These are phyloP conservation scores for Bryum argenteum DNA, from an alignment of 225 moss, liverwort and hornwort species.

Conservation along the genomic window DNA sequence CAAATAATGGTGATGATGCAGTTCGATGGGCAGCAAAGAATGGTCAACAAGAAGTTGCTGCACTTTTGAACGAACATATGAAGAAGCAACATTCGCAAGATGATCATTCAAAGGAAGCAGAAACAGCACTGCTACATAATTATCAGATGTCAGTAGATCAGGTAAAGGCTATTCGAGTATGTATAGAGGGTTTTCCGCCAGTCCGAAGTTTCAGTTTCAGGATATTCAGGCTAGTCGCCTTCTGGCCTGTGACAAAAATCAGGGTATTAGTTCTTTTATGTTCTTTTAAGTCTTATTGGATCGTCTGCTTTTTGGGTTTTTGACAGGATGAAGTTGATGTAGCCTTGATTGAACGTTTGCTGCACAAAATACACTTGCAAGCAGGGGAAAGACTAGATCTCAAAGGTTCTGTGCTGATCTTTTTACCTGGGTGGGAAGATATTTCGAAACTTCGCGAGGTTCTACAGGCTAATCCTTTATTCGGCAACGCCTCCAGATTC, in stretches of 20 bases:
- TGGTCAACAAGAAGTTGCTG: conserved; percentile 68
- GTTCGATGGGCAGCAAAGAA: conserved; percentile 75
- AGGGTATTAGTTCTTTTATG: conserved; percentile 10
- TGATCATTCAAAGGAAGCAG: conserved; percentile 39
- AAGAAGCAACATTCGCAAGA: conserved; percentile 54
- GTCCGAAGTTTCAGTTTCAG: not conserved
- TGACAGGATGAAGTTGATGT: conserved; percentile 89
- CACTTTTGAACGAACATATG: conserved; percentile 47
- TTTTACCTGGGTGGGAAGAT: conserved; percentile 99
- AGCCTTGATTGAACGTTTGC: conserved; percentile 78
- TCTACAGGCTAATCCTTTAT: conserved; percentile 66
- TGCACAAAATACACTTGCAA: conserved; percentile 52
- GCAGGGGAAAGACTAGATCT: conserved; percentile 45
- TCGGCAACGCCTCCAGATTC: conserved; percentile 71
- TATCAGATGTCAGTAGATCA: conserved; percentile 93
- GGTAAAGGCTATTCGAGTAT: conserved; percentile 33
- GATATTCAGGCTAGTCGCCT: not conserved
- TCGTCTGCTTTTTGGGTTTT: conserved; percentile 27
- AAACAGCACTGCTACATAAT: conserved; percentile 64
- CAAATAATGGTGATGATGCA: conserved; percentile 75
- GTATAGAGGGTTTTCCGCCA: conserved; percentile 15
- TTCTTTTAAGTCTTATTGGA: conserved; percentile 25
- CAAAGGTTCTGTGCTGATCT: conserved; percentile 77
- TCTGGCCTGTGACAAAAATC: conserved; percentile 12
- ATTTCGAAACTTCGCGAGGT: conserved; percentile 78